Base-by-base conservation (phyloP, 2,329 filamentous ascomycete genomes). In the Juglanconis juglandina region DNA sequence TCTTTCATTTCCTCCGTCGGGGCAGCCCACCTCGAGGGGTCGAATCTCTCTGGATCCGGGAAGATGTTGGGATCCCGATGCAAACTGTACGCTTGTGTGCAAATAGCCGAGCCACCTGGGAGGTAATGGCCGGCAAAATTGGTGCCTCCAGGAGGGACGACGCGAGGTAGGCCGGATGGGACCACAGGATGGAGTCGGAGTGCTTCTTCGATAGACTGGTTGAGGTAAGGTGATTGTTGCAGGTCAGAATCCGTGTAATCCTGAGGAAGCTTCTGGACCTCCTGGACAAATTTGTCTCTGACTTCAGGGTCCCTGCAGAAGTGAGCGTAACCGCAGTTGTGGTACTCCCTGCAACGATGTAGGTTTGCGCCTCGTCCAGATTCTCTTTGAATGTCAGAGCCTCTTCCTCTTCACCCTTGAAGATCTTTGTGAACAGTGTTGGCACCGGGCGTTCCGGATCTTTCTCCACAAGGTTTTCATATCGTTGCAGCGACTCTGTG, bases 331-430 rank as follows among this genome's bases (percentile, higher is more conserved):
- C 72, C 1, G 81, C 76, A 0, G 81, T 83, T 0, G 81, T 84
- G 59, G 83, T 81, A 42, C 74, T 80, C 1, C 81, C 81, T 1
- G 80, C 82, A 4, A 79, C 59, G 50, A 84, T 82, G 62, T 79
- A 80, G 0, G 64, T 67, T 6, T 72, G 69, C 0, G 79, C 79
- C 50, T 81, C 76, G 14, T 66, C 64, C 3, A 66, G 59, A 1
- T 81, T 70, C 32, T 81, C 77, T 1, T 60, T 53, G 3, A 64
- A 51, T 10, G 72, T 34, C 33, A 63, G 64, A 8, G 67, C 65
- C 2, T 70, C 68, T 1, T 60, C 48, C 30, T 73, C 70, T n/a
- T 71, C 64, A 5, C 71, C 71, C 51, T 73, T 68, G 61, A 74
- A 72, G 2, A 77, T 63, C 61, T 74, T 72, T 48, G 73, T 70